Percentiles rank a stretch among this genome's conserved stretches.
Evolutionary conservation across 208 protist genomes (phyloP).

Genomic region (Wallacemonas sp.): DNA sequence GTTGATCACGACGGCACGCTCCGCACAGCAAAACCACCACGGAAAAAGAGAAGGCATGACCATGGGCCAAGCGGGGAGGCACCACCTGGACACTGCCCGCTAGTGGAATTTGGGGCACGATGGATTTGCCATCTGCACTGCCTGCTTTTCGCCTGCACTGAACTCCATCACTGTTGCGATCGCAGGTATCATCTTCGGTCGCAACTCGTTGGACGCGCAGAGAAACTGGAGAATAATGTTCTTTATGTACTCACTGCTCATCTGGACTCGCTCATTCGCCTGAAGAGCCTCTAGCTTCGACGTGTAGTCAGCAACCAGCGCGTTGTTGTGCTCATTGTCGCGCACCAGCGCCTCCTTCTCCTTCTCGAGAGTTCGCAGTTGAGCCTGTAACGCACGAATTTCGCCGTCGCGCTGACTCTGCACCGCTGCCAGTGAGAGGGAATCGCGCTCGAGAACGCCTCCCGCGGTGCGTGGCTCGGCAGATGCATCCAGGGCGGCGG

Average conservation of each 20-base stretch:
- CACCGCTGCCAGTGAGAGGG: slow-evolving; percentile 35
- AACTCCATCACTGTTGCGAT: slow-evolving; percentile 88
- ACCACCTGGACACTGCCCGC: no score
- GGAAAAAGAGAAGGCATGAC: slow-evolving; percentile 4
- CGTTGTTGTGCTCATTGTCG: slow-evolving; percentile 63
- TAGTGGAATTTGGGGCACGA: slow-evolving; percentile 71
- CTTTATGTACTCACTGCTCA: slow-evolving; percentile 74
- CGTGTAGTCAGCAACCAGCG: slow-evolving; percentile 58
- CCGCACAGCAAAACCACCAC: slow-evolving; percentile 7
- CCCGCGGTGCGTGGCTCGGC: neutral
- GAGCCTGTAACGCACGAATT: slow-evolving; percentile 13
- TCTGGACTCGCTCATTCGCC: slow-evolving; percentile 59
- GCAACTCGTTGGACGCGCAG: slow-evolving; percentile 53
- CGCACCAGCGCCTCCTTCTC: slow-evolving; percentile 52
- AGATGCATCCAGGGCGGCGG: neutral
- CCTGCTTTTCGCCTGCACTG: slow-evolving; percentile 68
- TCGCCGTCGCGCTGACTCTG: slow-evolving; percentile 37
- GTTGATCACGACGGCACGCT: neutral
- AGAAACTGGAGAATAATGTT: slow-evolving; percentile 84
- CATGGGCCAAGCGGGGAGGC: neutral
- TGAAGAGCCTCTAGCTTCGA: slow-evolving; percentile 59
- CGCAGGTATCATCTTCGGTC: slow-evolving; percentile 83
- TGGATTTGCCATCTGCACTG: slow-evolving; percentile 56
- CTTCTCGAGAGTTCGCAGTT: slow-evolving; percentile 32
- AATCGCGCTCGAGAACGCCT: slow-evolving; percentile 50